These are phyloP conservation scores for Cryptosporidium felis DNA, from an alignment of 169 alveolate species.

Conservation along the genomic window DNA sequence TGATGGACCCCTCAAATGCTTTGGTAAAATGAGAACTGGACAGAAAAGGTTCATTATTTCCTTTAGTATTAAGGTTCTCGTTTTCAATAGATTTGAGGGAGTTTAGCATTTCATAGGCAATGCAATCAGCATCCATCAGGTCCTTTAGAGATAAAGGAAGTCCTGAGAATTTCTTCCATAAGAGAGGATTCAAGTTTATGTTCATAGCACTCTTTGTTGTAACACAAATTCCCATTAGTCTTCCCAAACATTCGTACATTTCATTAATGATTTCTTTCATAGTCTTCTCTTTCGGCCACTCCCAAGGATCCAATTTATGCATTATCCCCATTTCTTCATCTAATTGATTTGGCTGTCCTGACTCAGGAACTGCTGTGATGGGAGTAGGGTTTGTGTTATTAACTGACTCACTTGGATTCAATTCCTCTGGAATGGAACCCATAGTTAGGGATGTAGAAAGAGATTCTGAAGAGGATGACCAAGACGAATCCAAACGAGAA, in stretches of 20 bases:
- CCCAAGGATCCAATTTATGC: constrained; percentile 67
- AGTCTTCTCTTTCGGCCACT: constrained; percentile 63
- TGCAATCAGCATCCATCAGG: constrained; percentile 82
- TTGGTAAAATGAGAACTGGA: too few species aligned
- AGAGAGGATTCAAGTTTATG: constrained; percentile 85
- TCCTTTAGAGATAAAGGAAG: constrained; percentile 78
- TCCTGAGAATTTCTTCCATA: constrained; percentile 86
- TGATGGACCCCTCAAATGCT: background rate
- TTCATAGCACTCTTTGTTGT: constrained; percentile 86
- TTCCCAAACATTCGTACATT: constrained; percentile 90
- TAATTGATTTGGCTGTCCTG: background rate
- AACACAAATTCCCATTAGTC: constrained; percentile 89
- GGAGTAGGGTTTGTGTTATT: constrained; percentile 30
- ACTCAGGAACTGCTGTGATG: background rate
- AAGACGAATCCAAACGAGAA: background rate
- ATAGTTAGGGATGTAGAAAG: background rate
- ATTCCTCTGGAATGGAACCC: constrained; percentile 15
- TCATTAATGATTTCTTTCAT: constrained; percentile 35
- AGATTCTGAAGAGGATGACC: background rate
- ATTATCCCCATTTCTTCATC: constrained; percentile 12
- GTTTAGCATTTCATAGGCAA: constrained; percentile 84
- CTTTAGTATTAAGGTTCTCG: constrained; percentile 68
- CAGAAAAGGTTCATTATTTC: constrained; percentile 24
- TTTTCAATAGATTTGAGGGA: constrained; percentile 77
- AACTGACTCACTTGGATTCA: background rate